Evolutionary conservation across 2,329 filamentous ascomycete species (phyloP).

Genomic region (Sporothrix protearum): DNA sequence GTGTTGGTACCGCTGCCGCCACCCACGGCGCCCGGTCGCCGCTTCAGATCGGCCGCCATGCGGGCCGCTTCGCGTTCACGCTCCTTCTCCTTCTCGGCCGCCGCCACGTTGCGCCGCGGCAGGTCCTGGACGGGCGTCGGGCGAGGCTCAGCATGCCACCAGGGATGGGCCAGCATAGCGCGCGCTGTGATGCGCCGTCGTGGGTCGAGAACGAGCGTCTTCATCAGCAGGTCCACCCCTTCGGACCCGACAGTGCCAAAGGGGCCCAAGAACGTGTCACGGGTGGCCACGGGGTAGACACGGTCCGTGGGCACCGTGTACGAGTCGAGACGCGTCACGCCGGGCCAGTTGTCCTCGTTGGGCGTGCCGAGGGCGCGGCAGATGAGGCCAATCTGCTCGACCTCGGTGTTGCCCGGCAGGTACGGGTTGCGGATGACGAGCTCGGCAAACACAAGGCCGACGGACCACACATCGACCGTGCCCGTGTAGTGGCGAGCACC

Average conservation of each 20-base stretch:
- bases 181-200: slow-evolving; percentile 73
- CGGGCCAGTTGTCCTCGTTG: slow-evolving; percentile 92
- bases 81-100: slow-evolving; percentile 59
- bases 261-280: slow-evolving; percentile 68
- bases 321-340: slow-evolving; percentile 73
- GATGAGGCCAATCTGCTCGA: slow-evolving; percentile 82
- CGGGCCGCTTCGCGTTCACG: slow-evolving; percentile 47
- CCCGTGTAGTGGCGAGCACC: slow-evolving; percentile 85
- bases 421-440: slow-evolving; percentile 79
- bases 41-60: slow-evolving; percentile 77
- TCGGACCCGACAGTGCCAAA: slow-evolving; percentile 78
- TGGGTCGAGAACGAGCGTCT: slow-evolving; percentile 83
- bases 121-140: slow-evolving; percentile 80
- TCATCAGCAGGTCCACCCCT: slow-evolving; percentile 84
- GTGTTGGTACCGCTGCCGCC: slow-evolving; percentile 1
- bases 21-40: slow-evolving; percentile 65
- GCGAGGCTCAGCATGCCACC: slow-evolving; percentile 80
- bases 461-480: slow-evolving; percentile 90
- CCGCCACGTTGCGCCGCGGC: slow-evolving; percentile 68
- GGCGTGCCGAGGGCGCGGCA: slow-evolving; percentile 84
- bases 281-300: slow-evolving; percentile 57
- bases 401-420: slow-evolving; percentile 76
- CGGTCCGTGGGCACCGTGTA: slow-evolving; percentile 65
- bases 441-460: slow-evolving; percentile 90
- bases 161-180: slow-evolving; percentile 75